phyloP scores from a whole-genome alignment of 2,329 filamentous ascomycete genomes.

The Phialophora expanda region DNA sequence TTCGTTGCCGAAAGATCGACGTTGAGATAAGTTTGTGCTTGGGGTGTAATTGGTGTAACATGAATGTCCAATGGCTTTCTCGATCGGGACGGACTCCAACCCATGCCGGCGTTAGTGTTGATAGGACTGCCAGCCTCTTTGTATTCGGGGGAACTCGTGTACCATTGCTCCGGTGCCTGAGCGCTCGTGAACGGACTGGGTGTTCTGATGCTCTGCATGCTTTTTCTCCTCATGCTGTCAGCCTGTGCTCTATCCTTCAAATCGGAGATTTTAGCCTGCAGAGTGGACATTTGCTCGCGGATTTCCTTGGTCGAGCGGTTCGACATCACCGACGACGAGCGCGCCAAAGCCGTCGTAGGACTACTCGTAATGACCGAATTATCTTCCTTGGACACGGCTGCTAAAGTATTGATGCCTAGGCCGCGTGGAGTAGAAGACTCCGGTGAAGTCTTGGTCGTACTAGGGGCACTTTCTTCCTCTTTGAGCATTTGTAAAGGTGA shows the following conservation, averaged over 20 bases:
- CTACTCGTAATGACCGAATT: conserved; percentile 31
- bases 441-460: conserved; percentile 37
- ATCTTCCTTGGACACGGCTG: conserved; percentile 32
- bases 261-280: conserved; percentile 83
- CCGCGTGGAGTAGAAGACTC: conserved; percentile 31
- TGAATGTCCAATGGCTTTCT: conserved; percentile 21
- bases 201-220: conserved; percentile 74
- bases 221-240: conserved; percentile 77
- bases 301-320: conserved; percentile 56
- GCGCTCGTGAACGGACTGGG: conserved; percentile 81
- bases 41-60: conserved; percentile 36
- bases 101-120: conserved; percentile 47
- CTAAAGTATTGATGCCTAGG: conserved; percentile 37
- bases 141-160: conserved; percentile 49
- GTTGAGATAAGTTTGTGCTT: conserved; percentile 29
- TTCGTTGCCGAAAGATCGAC: conserved; percentile 33
- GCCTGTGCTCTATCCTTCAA: conserved; percentile 78
- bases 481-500: conserved; percentile 35
- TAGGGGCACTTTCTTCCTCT: conserved; percentile 37
- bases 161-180: conserved; percentile 59
- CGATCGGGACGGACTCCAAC: conserved; percentile 39
- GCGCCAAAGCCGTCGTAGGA: conserved; percentile 27
- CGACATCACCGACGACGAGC: conserved; percentile 34
- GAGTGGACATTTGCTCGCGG: conserved; percentile 81
- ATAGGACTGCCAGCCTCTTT: conserved; percentile 44